Conservation (phyloP, 768 basidiomycete species). For the Pleurotus pulmonarius region DNA sequence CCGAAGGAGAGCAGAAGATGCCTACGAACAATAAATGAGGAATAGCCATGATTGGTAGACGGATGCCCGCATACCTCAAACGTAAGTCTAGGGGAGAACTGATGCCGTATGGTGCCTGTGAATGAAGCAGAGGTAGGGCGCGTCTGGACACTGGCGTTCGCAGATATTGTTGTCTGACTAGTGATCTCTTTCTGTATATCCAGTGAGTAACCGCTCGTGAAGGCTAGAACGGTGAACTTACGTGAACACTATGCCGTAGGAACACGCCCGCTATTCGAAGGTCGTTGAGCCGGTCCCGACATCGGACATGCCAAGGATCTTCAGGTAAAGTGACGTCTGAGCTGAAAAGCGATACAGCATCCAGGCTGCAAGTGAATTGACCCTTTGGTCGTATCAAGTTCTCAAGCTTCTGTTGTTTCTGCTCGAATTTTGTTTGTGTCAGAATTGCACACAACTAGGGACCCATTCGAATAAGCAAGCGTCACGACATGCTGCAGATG, state of each 20-base stretch:
- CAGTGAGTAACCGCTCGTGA: too few relatives aligned
- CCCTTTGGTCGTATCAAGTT: slow-evolving; percentile 42
- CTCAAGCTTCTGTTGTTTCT: slow-evolving; percentile 33
- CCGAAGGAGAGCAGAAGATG: slow-evolving; percentile 34
- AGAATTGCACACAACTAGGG: slow-evolving; percentile 44
- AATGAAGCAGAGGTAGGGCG: slow-evolving; percentile 23
- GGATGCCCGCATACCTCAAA: slow-evolving; percentile 35
- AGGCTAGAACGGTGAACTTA: slow-evolving; percentile 15
- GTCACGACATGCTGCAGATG: neutral
- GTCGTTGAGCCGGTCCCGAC: slow-evolving; percentile 32
- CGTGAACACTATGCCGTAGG: slow-evolving; percentile 43
- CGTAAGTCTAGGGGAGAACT: slow-evolving; percentile 62
- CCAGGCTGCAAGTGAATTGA: slow-evolving; percentile 38
- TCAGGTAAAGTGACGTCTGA: slow-evolving; percentile 24
- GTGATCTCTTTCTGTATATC: slow-evolving; percentile 42
- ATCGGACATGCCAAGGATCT: slow-evolving; percentile 19
- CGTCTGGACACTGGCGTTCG: neutral
- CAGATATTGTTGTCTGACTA: slow-evolving; percentile 37
- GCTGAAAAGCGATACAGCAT: slow-evolving; percentile 46
- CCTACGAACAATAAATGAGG: slow-evolving; percentile 23
- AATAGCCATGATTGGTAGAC: neutral
- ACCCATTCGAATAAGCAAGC: too few relatives aligned
- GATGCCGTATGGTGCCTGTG: slow-evolving; percentile 70
- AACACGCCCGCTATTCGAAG: slow-evolving; percentile 29
- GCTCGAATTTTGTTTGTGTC: slow-evolving; percentile 31